Evolutionary conservation across 306 rosid genomes (phyloP).

Genomic region (Acacia acuminata): DNA sequence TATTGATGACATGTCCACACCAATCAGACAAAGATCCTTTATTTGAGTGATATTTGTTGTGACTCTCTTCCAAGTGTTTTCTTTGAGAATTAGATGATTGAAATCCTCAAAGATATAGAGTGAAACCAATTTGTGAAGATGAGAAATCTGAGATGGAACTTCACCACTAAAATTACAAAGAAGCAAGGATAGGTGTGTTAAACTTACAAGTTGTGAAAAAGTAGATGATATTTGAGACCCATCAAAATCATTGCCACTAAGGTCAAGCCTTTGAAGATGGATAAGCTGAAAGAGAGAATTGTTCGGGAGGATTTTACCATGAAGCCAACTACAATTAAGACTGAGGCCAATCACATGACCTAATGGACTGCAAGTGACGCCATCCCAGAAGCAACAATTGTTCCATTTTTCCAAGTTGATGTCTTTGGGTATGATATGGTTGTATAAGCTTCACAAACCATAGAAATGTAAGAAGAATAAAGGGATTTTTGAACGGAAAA

Average conservation of each 20-base stretch:
- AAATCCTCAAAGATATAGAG: neutral
- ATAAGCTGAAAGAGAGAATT: too few species aligned
- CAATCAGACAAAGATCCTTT: neutral
- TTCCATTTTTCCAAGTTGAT: too few species aligned
- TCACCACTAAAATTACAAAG: neutral
- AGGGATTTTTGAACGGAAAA: too few species aligned
- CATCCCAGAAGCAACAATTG: too few species aligned
- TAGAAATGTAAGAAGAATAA: too few species aligned
- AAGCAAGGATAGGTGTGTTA: neutral
- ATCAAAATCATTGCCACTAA: neutral
- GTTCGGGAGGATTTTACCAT: too few species aligned
- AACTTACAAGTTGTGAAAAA: neutral
- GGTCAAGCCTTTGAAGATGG: too few species aligned
- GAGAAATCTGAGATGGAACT: neutral
- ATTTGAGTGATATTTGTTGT: neutral
- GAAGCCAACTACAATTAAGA: too few species aligned
- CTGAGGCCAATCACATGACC: too few species aligned
- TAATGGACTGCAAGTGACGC: too few species aligned
- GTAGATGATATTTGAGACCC: neutral
- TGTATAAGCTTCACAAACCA: too few species aligned
- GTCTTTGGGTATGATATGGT: too few species aligned
- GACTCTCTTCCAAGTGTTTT: neutral
- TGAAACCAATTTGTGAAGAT: neutral
- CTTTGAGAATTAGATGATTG: neutral
- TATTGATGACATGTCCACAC: neutral